phyloP scores from a whole-genome alignment of 768 basidiomycete species.

The Pseudohyphozyma bogoriensis region DNA sequence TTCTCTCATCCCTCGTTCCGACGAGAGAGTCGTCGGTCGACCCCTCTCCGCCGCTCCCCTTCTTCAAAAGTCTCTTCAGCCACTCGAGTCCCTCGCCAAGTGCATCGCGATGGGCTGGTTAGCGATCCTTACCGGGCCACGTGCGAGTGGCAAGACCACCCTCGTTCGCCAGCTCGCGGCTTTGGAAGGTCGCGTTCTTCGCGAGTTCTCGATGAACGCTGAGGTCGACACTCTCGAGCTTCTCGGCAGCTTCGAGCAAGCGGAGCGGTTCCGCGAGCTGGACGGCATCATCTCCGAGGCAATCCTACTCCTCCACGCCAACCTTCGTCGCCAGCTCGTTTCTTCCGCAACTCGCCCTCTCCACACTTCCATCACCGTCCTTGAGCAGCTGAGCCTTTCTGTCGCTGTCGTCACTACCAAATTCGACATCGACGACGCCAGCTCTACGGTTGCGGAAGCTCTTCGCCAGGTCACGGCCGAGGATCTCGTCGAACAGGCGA shows the following conservation, averaged over 20 bases:
- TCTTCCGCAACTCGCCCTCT: neutral
- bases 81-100: conserved; percentile 63
- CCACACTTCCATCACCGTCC: neutral
- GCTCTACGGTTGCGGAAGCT: neutral
- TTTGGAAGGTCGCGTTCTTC: conserved; percentile 56
- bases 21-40: conserved; percentile 35
- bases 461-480: neutral
- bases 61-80: conserved; percentile 53
- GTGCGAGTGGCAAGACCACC: conserved; percentile 66
- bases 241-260: conserved; percentile 90
- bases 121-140: conserved; percentile 70
- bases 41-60: conserved; percentile 41
- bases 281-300: conserved; percentile 11
- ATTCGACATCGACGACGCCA: conserved; percentile 1
- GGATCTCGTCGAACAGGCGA: neutral
- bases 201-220: conserved; percentile 67
- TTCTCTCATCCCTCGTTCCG: conserved; percentile 40
- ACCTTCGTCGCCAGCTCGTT: conserved; percentile 3
- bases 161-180: conserved; percentile 61
- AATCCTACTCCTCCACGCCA: conserved; percentile 1
- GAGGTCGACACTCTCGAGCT: conserved; percentile 90
- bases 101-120: conserved; percentile 72
- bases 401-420: conserved; percentile 4
- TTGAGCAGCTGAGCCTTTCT: conserved; percentile 6
- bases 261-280: conserved; percentile 43